These are phyloP conservation scores for Polyplosphaeria fusca DNA, from an alignment of 495 filamentous ascomycete species.

Conservation along the genomic window DNA sequence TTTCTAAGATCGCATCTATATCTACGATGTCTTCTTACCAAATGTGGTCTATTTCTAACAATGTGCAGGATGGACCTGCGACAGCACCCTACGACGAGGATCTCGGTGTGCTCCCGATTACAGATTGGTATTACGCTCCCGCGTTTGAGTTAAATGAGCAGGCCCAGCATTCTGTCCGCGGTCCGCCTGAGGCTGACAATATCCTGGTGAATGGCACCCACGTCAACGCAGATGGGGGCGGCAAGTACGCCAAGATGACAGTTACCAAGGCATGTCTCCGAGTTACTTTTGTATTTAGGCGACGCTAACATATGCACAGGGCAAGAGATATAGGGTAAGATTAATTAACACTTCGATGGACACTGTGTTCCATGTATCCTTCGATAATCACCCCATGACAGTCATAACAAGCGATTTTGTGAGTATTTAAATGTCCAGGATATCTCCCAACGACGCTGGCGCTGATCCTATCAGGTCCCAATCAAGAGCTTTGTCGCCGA, in stretches of 20 bases:
- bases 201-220: constrained; percentile 42
- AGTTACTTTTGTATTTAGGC: not conserved
- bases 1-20: too few relatives aligned
- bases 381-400: constrained; percentile 39
- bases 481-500: constrained; percentile 33
- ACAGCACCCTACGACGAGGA: constrained; percentile 43
- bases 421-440: not conserved
- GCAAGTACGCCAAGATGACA: constrained; percentile 34
- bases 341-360: constrained; percentile 42
- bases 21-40: not conserved
- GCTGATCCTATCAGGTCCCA: constrained; percentile 31
- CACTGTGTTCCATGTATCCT: constrained; percentile 35
- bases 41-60: not conserved
- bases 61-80: constrained; percentile 39
- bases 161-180: constrained; percentile 19
- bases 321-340: constrained; percentile 41
- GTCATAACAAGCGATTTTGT: constrained; percentile 42
- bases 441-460: not conserved
- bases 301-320: constrained; percentile 19
- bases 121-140: constrained; percentile 41
- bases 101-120: constrained; percentile 36
- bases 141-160: constrained; percentile 32
- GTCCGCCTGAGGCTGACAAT: constrained; percentile 37
- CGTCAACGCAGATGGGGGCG: constrained; percentile 33
- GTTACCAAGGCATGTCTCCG: constrained; percentile 30